Base-by-base conservation (phyloP, 257 asterid genomes). In the Cynanchum wilfordii region DNA sequence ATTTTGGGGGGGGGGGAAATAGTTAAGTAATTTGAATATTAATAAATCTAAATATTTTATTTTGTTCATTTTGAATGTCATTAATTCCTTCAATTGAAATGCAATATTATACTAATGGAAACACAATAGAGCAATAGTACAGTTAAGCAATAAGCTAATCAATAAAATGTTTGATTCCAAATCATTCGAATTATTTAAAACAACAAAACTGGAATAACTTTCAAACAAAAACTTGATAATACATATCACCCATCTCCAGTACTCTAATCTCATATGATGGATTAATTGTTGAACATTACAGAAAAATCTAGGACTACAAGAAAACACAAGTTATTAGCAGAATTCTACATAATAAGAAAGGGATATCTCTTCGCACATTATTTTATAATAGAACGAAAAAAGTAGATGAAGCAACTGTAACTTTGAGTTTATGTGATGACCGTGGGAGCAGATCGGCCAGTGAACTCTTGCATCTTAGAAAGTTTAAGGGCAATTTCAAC, bases 401-500 rank as follows among this genome's bases (percentile, higher is more conserved):
- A 1, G 22, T 44, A 27, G 7, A 50, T 19, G 57, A 27, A 6
- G n/a, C 57, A 4, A 54, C 54, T 12, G 10, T 47, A 51, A 30
- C 63, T 7, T 38, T 17, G 29, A 49, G 36, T 63, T 68, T 88
- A 94, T 78, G 99, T 94, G 69, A 94, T 91, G 67, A 91, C 96
- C 15, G 99, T 91, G 7, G 99, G 99, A 69, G 90, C 88, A 74
- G 93, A 88, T 75, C 97, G 96, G 58, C 97, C 90, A 7, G 97
- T 94, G 93, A 64, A 94, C 78, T 86, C 97, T 81, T 84, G 84
- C 90, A 94, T 86, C 87, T 89, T 94, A 24, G 99, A 91, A 57
- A 94, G 93, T 84, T 89, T 88, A 54, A 94, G 90, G 79, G 97
- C 99, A 78, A 89, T 96, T 76, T 89, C 92, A 69, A 91, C 97